A percentile compares a stretch with the other conserved stretches of the same genome.
These are phyloP conservation scores for Thalassiosira hispida DNA, from an alignment of 352 stramenopile species.

Conservation along the genomic window DNA sequence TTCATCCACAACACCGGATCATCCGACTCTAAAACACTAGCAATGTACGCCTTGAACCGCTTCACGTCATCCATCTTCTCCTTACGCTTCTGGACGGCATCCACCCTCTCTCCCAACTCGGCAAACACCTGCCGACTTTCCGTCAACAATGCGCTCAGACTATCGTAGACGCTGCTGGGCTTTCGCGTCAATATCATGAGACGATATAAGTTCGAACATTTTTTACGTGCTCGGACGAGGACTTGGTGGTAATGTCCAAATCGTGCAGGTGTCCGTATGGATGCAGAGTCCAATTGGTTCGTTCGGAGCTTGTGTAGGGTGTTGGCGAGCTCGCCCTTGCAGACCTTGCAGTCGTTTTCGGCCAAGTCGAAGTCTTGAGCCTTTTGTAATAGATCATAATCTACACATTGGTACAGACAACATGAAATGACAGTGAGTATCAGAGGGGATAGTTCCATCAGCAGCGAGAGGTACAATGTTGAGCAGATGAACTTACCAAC, in stretches of 20 bases:
- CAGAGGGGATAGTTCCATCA: neutral
- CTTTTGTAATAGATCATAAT: neutral
- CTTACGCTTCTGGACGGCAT: constrained; percentile 12
- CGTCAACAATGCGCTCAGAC: constrained; percentile 17
- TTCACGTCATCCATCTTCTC: constrained; percentile 47
- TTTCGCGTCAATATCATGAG: constrained; percentile 17
- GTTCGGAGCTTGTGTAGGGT: constrained; percentile 29
- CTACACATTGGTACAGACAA: neutral
- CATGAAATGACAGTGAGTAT: constrained; percentile 2
- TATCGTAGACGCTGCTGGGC: constrained; percentile 27
- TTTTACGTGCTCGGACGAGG: constrained; percentile 36
- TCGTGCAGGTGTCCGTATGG: constrained; percentile 4
- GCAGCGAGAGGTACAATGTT: neutral
- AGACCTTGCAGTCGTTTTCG: constrained; percentile 25
- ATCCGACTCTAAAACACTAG: constrained; percentile 46
- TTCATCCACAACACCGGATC: constrained; percentile 54
- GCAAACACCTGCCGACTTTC: constrained; percentile 34
- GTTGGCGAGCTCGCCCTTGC: constrained; percentile 29
- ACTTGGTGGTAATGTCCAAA: constrained; percentile 38
- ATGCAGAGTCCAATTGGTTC: constrained; percentile 24
- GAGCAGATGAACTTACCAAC: constrained; percentile 9
- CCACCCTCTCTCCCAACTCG: constrained; percentile 23
- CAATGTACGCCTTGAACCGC: constrained; percentile 50
- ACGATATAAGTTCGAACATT: constrained; percentile 3
- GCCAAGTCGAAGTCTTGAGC: constrained; percentile 18